Evolutionary conservation across 129 eudicot species (phyloP).

Genomic region (Tagetes patula): DNA sequence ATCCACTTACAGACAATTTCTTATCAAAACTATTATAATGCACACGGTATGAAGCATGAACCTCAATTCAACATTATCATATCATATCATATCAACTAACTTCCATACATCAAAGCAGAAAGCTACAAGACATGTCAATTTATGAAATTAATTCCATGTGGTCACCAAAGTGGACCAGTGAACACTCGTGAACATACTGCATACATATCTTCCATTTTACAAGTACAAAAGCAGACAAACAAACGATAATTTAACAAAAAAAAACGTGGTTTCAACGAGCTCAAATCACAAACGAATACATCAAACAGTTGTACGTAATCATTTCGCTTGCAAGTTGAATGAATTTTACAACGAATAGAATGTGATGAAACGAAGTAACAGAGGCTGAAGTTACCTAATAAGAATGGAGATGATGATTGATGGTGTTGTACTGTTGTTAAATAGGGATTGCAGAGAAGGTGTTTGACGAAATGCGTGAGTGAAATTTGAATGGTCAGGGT

Average conservation of each 20-base stretch:
- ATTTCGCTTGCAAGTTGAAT: background rate
- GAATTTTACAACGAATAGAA: background rate
- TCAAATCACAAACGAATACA: constrained; percentile 4
- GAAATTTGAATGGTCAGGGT: background rate
- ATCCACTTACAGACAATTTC: background rate
- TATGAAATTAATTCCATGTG: constrained; percentile 7
- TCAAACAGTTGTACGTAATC: background rate
- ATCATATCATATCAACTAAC: background rate
- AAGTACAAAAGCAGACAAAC: constrained; percentile 20
- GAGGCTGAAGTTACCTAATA: background rate
- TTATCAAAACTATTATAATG: constrained; percentile 1
- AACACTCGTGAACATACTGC: constrained; percentile 24
- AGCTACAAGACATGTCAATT: constrained; percentile 18
- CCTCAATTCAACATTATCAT: background rate
- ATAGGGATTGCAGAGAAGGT: constrained; percentile 17
- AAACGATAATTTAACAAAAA: constrained; percentile 4
- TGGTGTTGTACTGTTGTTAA: constrained; percentile 11
- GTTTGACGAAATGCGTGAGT: constrained; percentile 28
- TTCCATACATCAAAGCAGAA: background rate
- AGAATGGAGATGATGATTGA: background rate
- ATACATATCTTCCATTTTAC: constrained; percentile 25
- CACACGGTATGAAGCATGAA: background rate
- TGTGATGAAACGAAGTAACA: background rate
- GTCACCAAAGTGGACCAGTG: constrained; percentile 23
- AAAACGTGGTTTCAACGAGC: constrained; percentile 11